Conservation (phyloP, 106 monocot species). For the Agapanthus africanus region DNA sequence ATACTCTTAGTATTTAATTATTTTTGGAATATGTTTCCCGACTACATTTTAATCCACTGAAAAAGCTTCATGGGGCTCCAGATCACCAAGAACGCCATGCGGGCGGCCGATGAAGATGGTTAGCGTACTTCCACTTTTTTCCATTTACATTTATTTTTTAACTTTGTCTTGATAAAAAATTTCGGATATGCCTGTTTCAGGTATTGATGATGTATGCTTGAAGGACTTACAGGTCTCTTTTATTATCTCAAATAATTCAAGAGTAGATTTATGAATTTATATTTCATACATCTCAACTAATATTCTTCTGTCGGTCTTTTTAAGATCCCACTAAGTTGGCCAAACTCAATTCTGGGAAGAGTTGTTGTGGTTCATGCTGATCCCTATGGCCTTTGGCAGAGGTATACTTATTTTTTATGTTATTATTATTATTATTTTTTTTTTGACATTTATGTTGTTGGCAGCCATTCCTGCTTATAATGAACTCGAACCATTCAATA, state of each 20-base stretch:
- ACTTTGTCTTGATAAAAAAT: not conserved
- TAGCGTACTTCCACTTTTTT: conserved; percentile 1
- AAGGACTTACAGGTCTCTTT: conserved; percentile 63
- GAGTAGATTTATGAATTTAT: not conserved
- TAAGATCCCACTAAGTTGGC: conserved; percentile 67
- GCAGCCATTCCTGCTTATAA: too few species aligned
- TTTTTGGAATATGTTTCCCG: too few species aligned
- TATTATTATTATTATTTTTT: too few species aligned
- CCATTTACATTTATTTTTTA: not conserved
- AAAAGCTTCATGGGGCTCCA: conserved; percentile 55
- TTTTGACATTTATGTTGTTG: too few species aligned
- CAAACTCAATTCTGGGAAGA: conserved; percentile 70
- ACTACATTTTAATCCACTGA: conserved; percentile 73
- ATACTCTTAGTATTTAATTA: too few species aligned
- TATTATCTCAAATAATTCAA: not conserved
- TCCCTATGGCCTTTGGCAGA: conserved; percentile 92
- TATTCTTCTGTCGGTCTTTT: not conserved
- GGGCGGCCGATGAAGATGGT: conserved; percentile 49
- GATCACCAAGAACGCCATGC: conserved; percentile 53
- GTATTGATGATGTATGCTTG: conserved; percentile 47
- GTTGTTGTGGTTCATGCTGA: conserved; percentile 98
- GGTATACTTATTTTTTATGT: conserved; percentile 30
- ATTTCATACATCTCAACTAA: conserved; percentile 1
- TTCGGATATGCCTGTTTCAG: conserved; percentile 19
- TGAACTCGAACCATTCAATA: too few species aligned